Evolutionary conservation across 2,329 filamentous ascomycete genomes (phyloP).

Genomic region (Colletotrichum spaethianum): DNA sequence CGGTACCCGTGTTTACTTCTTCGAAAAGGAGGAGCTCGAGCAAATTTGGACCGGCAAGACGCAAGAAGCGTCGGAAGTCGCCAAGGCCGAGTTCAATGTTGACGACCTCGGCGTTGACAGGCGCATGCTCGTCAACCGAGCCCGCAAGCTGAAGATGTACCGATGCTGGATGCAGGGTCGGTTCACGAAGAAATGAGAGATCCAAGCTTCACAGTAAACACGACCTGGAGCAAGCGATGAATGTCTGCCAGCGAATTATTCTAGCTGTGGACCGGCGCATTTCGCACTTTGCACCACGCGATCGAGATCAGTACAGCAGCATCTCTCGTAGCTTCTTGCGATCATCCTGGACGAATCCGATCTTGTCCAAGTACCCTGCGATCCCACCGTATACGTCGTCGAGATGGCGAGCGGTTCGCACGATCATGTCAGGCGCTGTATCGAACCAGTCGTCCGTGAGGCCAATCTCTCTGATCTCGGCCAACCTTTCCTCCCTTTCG

Average conservation of each 20-base stretch:
- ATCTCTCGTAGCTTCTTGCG: conserved; percentile 57
- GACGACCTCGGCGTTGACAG: conserved; percentile 87
- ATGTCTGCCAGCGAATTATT: background rate
- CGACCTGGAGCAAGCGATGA: conserved; percentile 4
- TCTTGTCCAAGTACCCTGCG: conserved; percentile 73
- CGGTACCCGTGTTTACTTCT: conserved; percentile 97
- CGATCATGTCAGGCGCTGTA: conserved; percentile 76
- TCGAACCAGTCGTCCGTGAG: conserved; percentile 80
- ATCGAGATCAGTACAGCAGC: conserved; percentile 56
- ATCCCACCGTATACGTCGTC: conserved; percentile 75
- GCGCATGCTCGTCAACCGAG: conserved; percentile 91
- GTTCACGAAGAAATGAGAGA: conserved; percentile 77
- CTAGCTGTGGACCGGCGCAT: background rate
- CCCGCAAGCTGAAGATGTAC: conserved; percentile 96
- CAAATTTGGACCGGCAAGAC: conserved; percentile 78
- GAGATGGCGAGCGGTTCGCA: conserved; percentile 70
- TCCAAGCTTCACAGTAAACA: conserved; percentile 11
- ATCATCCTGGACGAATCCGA: conserved; percentile 68
- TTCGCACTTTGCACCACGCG: background rate
- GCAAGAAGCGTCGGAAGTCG: conserved; percentile 46
- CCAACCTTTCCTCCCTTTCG: conserved; percentile 74
- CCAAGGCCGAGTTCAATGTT: conserved; percentile 73
- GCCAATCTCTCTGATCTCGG: conserved; percentile 79
- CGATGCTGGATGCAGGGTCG: conserved; percentile 94
- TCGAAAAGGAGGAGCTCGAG: conserved; percentile 86